Percentiles rank a stretch among this genome's conserved stretches.
phyloP scores from a whole-genome alignment of 345 rosid species.

The Aurinia saxatilis region DNA sequence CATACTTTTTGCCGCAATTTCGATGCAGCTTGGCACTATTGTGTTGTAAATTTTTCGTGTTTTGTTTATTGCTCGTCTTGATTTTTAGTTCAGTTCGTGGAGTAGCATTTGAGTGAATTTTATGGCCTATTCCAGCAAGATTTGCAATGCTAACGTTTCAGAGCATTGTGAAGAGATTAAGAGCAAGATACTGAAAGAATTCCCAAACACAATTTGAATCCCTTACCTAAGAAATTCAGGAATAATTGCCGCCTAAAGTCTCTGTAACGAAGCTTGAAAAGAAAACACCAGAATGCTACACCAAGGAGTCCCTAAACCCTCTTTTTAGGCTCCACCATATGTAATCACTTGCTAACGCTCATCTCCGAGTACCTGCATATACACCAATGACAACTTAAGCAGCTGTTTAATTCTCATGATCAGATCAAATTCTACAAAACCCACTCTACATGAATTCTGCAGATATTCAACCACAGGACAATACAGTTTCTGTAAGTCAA shows the following conservation, averaged over 20 bases:
- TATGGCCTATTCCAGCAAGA: background rate
- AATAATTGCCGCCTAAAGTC: no score
- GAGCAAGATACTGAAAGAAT: no score
- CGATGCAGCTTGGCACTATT: background rate
- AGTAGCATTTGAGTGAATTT: background rate
- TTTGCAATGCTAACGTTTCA: background rate
- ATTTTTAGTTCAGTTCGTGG: background rate
- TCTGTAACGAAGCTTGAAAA: slow-evolving; percentile 6
- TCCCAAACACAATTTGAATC: background rate
- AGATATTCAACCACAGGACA: background rate
- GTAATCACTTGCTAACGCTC: slow-evolving; percentile 24
- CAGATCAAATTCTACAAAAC: background rate
- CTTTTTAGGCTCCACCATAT: background rate
- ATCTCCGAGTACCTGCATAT: slow-evolving; percentile 29
- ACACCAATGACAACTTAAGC: slow-evolving; percentile 2
- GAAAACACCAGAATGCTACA: background rate
- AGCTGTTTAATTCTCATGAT: background rate
- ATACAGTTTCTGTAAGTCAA: background rate
- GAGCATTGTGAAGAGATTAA: background rate
- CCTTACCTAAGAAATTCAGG: slow-evolving; percentile 21
- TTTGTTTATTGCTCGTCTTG: background rate
- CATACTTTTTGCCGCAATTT: no score
- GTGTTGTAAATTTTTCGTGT: background rate
- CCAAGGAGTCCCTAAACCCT: background rate
- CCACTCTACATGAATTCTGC: background rate